Base-by-base conservation (phyloP, 2,329 filamentous ascomycete genomes). In the Knoxdaviesia capensis region DNA sequence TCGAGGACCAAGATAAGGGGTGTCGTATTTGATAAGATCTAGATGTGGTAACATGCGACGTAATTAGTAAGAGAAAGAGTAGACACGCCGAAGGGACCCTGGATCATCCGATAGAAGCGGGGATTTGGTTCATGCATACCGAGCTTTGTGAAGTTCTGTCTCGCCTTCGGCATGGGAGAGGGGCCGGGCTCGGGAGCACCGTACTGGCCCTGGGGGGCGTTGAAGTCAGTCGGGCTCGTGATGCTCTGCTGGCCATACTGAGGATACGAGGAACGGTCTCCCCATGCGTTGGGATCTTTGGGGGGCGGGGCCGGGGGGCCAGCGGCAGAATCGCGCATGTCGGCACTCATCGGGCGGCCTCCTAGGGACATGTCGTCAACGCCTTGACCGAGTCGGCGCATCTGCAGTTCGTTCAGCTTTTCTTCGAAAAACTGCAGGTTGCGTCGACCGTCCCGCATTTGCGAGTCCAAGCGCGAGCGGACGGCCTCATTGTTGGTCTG, bases 1-100 rank as follows among this genome's bases (percentile, higher is more conserved):
- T 51, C 92, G 86, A 46, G 90, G 88, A 33, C 90, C 90, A 47
- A 98, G 77, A 58, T 94, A 84, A 11, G 83, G 82, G 32, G 87
- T 94, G 57, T 98, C 90, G 62, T 92, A 94, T 74, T 96, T 96
- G 65, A 98, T 94, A 48, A 98, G 68, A 62, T 98, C 90, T 94
- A 46, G 3, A 11, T 37, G 34, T 20, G 20, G 20, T 20, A 20
- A 20, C 20, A 20, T 20, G 20, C 20, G 20, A 20, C 20, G 20
- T 20, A 3, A 20, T 42, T 40, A 43, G 43, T 41, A 47, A 40
- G 32, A 28, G 30, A 34, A 31, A 11, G 20, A n/a, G 31, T 31
- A 42, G 43, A 37, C 9, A 11, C 28, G 34, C 3, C 10, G 34
- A 39, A 10, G n/a, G 30, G 8, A 9, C 35, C 39, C 6, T 11